These are phyloP conservation scores for Chlamydomonas applanata DNA, from an alignment of 139 green algal species.

Conservation along the genomic window DNA sequence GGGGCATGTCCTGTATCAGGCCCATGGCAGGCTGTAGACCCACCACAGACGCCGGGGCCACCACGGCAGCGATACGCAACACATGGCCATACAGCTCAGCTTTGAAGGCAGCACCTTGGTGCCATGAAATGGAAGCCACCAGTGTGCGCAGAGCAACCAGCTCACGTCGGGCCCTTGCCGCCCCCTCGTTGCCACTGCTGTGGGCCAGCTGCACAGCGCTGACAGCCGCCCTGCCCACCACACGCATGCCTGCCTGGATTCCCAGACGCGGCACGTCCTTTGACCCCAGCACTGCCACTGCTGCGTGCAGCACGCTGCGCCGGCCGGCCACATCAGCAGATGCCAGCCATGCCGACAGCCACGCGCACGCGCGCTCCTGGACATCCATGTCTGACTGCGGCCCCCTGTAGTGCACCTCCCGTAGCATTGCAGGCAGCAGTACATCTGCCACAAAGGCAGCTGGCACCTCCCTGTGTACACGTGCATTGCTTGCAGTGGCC, in stretches of 20 bases:
- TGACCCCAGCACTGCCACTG: background rate
- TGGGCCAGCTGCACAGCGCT: background rate
- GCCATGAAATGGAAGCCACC: too few relatives aligned
- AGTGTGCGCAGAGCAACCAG: too few relatives aligned
- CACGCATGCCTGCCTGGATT: slow-evolving; percentile 20
- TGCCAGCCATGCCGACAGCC: slow-evolving; percentile 19
- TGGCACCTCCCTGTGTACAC: slow-evolving; percentile 9
- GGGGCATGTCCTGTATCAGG: background rate
- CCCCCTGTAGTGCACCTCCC: slow-evolving; percentile 33
- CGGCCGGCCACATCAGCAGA: background rate
- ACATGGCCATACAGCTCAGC: background rate
- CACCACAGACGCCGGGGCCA: background rate
- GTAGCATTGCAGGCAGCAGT: slow-evolving; percentile 31
- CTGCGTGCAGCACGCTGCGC: slow-evolving; percentile 6
- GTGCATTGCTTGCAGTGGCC: background rate
- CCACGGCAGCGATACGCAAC: background rate
- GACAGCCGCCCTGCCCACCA: background rate
- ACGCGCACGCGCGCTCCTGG: slow-evolving; percentile 9
- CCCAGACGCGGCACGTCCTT: slow-evolving; percentile 13
- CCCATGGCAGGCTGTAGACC: background rate
- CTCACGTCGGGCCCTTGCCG: too few relatives aligned
- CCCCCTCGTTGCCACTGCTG: background rate
- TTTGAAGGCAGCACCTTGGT: too few relatives aligned
- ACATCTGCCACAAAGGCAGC: slow-evolving; percentile 22
- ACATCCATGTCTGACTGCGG: slow-evolving; percentile 15